Base-by-base conservation (phyloP, 192 early-diverging fungal species). In the Rhizophagus clarus region DNA sequence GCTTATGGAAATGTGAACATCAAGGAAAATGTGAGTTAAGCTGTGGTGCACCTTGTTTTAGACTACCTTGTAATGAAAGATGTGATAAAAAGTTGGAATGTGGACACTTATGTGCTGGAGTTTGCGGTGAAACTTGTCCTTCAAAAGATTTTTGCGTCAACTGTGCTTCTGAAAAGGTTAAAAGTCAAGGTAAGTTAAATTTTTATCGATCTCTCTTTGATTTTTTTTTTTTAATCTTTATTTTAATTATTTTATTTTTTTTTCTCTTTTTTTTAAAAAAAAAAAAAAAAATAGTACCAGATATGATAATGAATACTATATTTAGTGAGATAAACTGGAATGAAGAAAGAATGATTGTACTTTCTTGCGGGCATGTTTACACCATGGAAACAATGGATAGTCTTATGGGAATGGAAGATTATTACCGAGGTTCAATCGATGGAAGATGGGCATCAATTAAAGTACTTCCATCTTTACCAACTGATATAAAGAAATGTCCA, bases 21-120 rank as follows among this genome's bases (percentile, higher is more conserved):
- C 64, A 85, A 63, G 87, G 85, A 0, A 15, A 32, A 1, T 91
- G 90, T 79, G 28, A 61, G 2, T 72, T 89, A 56, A 82, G 84
- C 6, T 91, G 90, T 34, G 90, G 89, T 29, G 86, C 83, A 6
- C 90, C 90, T 14, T 92, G 91, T 40, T 76, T 78, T 24, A 84
- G 89, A 37, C 79, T 91, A 17, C 91, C 91, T 3, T 92, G 91
- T 61, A 84, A 89, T 77, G 20, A 74, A 34, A 79, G 88, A 37
- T 92, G 91, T 73, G 63, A 72, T 1, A 85, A 84, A 40, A 26
- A 3, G 29, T 74, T 92, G 28, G 14, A 64, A 10, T 92, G 91
- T 71, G 84, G 85, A 2, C 90, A 90, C 79, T 74, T 70, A 29
- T 92, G 91, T 81, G 76, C 83, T 5, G 84, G 82, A 1, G 62